Conservation (phyloP, 2,329 filamentous ascomycete species). For the Diaporthe nobilis region DNA sequence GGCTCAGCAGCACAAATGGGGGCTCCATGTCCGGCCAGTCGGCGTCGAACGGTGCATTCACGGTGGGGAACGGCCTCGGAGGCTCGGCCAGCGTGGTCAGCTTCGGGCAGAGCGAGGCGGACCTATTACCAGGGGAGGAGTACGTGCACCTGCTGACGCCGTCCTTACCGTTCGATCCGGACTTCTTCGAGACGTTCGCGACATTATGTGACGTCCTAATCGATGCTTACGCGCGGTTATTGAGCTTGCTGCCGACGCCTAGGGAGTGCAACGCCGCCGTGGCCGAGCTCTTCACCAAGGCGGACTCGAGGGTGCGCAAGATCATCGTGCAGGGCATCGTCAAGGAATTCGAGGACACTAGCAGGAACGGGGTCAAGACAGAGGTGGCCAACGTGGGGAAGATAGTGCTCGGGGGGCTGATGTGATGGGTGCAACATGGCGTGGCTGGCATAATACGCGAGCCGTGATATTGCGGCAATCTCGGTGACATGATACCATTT, state of each 20-base stretch:
- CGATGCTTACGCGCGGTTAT: conserved; percentile 87
- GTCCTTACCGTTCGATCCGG: conserved; percentile 92
- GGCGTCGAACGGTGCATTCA: conserved; percentile 31
- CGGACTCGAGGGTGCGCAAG: conserved; percentile 87
- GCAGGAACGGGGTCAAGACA: conserved; percentile 79
- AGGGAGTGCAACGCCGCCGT: conserved; percentile 78
- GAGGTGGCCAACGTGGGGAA: conserved; percentile 90
- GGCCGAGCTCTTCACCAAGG: conserved; percentile 90
- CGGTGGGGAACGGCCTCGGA: conserved; percentile 49
- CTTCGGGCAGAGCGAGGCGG: conserved; percentile 72
- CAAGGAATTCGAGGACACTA: conserved; percentile 93
- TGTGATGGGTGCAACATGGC: conserved; percentile 60
- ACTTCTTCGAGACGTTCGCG: conserved; percentile 96
- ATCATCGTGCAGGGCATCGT: conserved; percentile 89
- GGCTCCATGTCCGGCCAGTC: conserved; percentile 33
- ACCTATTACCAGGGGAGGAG: conserved; percentile 85
- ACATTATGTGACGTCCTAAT: conserved; percentile 96
- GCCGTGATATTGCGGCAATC: neutral
- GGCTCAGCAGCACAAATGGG: conserved; percentile 41
- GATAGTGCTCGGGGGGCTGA: conserved; percentile 88
- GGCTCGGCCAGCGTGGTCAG: conserved; percentile 64
- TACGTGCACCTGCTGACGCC: conserved; percentile 94
- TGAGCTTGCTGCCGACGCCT: conserved; percentile 81
- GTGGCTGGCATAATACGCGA: neutral
- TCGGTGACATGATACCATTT: conserved; percentile 39